Percentiles rank a stretch among this genome's conserved stretches.
These are phyloP conservation scores for Phialophora expanda DNA, from an alignment of 2,329 filamentous ascomycete genomes.

Conservation along the genomic window DNA sequence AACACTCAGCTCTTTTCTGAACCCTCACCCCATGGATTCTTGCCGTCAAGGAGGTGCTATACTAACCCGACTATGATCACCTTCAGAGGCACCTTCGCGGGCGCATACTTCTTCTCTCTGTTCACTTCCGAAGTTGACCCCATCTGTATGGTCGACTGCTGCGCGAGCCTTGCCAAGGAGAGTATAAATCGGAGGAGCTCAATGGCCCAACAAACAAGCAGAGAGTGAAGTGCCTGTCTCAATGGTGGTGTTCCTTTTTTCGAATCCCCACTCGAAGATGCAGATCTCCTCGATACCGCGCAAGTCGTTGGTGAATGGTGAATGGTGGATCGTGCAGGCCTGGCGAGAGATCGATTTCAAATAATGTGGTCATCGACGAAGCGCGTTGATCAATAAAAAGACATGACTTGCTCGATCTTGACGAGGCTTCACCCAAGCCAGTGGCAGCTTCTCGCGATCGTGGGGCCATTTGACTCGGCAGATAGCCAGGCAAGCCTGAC, in stretches of 20 bases:
- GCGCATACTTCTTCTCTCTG: constrained; percentile 29
- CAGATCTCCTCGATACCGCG: background rate
- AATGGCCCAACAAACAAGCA: background rate
- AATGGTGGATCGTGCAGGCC: background rate
- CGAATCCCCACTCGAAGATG: background rate
- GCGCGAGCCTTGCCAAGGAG: background rate
- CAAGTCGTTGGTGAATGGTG: background rate
- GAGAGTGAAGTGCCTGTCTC: background rate
- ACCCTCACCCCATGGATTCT: no score
- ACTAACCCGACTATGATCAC: constrained; percentile 35
- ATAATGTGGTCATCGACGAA: background rate
- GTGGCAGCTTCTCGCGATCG: constrained; percentile 9
- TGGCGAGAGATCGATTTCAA: background rate
- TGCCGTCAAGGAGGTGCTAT: background rate
- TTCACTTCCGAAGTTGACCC: constrained; percentile 18
- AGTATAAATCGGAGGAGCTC: background rate
- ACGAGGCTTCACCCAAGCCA: constrained; percentile 11
- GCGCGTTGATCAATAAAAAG: constrained; percentile 1
- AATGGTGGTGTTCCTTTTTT: background rate
- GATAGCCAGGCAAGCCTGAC: constrained; percentile 16
- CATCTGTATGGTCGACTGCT: constrained; percentile 2
- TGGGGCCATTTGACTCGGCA: constrained; percentile 15
- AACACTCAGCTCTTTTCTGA: constrained; percentile 34
- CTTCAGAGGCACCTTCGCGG: constrained; percentile 22
- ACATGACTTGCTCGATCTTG: constrained; percentile 3